These are phyloP conservation scores for Torulaspora microellipsoides DNA, from an alignment of 805 yeast genomes.

Conservation along the genomic window DNA sequence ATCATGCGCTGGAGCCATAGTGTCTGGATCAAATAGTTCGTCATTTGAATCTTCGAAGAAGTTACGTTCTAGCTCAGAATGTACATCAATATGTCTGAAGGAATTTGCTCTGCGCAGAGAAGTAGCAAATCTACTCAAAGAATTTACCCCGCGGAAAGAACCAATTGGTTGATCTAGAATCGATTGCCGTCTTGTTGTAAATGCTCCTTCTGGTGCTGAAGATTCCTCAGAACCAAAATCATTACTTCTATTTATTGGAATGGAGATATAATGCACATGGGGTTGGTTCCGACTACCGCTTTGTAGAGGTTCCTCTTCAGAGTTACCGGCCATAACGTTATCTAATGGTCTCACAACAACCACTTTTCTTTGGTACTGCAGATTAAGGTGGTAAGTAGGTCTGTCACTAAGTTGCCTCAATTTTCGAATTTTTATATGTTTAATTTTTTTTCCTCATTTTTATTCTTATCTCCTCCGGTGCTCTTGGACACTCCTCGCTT, in stretches of 20 bases:
- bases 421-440: too few relatives aligned
- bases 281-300: slow-evolving; percentile 9
- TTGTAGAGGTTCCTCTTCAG: slow-evolving; percentile 10
- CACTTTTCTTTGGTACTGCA: neutral
- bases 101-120: slow-evolving; percentile 78
- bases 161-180: slow-evolving; percentile 47
- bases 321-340: slow-evolving; percentile 7
- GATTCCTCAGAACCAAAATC: slow-evolving; percentile 10
- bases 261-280: slow-evolving; percentile 32
- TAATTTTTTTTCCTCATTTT: too few relatives aligned
- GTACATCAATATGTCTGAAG: slow-evolving; percentile 50
- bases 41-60: slow-evolving; percentile 57
- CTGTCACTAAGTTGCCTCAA: too few relatives aligned
- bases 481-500: too few relatives aligned
- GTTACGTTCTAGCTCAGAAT: slow-evolving; percentile 45
- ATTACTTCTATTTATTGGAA: slow-evolving; percentile 27
- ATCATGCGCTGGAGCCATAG: slow-evolving; percentile 57
- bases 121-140: slow-evolving; percentile 72
- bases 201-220: slow-evolving; percentile 6
- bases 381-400: too few relatives aligned
- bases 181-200: slow-evolving; percentile 34
- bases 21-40: slow-evolving; percentile 62
- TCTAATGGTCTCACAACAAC: neutral
- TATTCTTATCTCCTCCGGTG: too few relatives aligned
- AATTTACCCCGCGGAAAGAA: slow-evolving; percentile 60